Evolutionary conservation across 768 basidiomycete genomes (phyloP).

Genomic region (Termitomyces sp.): DNA sequence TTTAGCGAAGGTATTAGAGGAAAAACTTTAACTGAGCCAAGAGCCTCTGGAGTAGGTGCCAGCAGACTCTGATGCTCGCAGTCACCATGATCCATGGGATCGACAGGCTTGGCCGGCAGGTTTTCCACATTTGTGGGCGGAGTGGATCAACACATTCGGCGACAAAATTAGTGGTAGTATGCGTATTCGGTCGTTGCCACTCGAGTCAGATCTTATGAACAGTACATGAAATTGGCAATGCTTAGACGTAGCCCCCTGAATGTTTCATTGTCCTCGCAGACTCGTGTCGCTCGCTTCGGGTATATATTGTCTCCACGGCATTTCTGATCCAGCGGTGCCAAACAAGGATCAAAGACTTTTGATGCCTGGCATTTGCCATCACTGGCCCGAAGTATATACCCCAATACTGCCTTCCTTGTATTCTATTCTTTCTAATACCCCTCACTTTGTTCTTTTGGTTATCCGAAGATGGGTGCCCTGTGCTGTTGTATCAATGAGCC

Average conservation of each 20-base stretch:
- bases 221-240: background rate
- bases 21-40: conserved; percentile 68
- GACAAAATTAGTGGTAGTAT: background rate
- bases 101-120: background rate
- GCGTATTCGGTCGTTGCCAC: background rate
- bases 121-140: background rate
- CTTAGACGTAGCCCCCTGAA: background rate
- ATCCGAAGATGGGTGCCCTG: conserved; percentile 46
- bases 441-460: conserved; percentile 21
- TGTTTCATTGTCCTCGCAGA: conserved; percentile 14
- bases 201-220: background rate
- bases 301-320: conserved; percentile 11
- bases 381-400: conserved; percentile 16
- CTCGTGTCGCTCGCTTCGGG: conserved; percentile 6
- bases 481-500: conserved; percentile 63
- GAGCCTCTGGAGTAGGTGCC: conserved; percentile 49
- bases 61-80: conserved; percentile 38
- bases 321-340: conserved; percentile 7
- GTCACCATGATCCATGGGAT: conserved; percentile 26
- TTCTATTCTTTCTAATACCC: conserved; percentile 28
- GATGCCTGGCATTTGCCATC: conserved; percentile 13
- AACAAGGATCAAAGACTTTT: conserved; percentile 20
- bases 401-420: conserved; percentile 33
- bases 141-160: background rate
- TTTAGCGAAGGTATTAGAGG: conserved; percentile 74